Percentiles rank a stretch among this genome's conserved stretches.
phyloP scores from a whole-genome alignment of 345 rosid species.

The Linum lewisii region DNA sequence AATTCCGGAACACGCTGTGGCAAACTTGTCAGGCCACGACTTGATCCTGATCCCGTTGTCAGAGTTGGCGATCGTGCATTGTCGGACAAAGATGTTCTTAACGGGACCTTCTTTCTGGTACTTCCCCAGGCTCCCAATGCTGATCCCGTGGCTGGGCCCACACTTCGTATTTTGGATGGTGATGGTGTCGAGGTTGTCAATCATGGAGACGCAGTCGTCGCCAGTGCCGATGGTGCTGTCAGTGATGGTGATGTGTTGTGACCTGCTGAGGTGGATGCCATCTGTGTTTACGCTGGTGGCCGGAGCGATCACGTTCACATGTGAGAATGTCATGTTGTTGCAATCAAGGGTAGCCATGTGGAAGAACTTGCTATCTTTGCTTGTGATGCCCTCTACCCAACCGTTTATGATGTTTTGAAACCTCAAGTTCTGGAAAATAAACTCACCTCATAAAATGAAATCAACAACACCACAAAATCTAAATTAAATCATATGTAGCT shows the following conservation, averaged over 20 bases:
- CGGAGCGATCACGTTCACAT: neutral
- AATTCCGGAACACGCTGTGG: too few relatives aligned
- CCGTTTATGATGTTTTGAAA: neutral
- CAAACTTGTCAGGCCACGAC: too few relatives aligned
- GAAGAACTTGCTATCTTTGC: conserved; percentile 7
- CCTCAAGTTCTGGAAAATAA: conserved; percentile 5
- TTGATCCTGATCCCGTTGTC: too few relatives aligned
- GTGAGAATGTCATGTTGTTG: conserved; percentile 2
- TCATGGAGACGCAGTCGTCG: conserved; percentile 8
- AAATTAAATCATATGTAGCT: too few relatives aligned
- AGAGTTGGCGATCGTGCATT: too few relatives aligned
- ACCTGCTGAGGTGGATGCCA: conserved; percentile 6
- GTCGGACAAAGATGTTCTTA: too few relatives aligned
- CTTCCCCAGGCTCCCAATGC: too few relatives aligned
- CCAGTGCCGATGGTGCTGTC: conserved; percentile 4
- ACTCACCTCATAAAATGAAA: neutral
- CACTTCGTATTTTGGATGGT: neutral
- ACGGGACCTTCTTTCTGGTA: too few relatives aligned
- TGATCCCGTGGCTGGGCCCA: conserved; percentile 12
- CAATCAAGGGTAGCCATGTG: neutral
- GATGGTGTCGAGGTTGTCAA: neutral
- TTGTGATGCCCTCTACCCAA: neutral
- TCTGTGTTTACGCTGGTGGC: conserved; percentile 2
- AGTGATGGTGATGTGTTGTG: neutral
- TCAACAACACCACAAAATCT: too few relatives aligned